phyloP scores from a whole-genome alignment of 2,329 filamentous ascomycete species.

The Dactylellina parvicollis region DNA sequence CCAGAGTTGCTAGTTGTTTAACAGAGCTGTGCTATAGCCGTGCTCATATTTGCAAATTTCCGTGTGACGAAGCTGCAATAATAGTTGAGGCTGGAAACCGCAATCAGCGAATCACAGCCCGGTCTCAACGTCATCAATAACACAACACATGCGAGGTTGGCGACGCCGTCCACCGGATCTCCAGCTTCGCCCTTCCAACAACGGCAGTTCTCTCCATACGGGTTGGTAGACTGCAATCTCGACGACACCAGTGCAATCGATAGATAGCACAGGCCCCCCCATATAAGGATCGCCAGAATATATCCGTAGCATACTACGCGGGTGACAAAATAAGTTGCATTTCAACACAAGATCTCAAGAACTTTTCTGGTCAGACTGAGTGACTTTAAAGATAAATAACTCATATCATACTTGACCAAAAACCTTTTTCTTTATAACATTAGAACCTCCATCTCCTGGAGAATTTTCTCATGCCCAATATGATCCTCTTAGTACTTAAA shows the following conservation, averaged over 20 bases:
- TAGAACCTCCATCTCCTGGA: too few species aligned
- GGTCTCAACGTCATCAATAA: constrained; percentile 19
- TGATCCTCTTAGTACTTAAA: too few species aligned
- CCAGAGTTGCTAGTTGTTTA: constrained; percentile 11
- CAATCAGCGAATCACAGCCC: constrained; percentile 21
- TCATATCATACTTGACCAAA: too few species aligned
- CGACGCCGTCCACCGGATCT: constrained; percentile 13
- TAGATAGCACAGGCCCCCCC: too few species aligned
- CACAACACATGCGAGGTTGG: constrained; percentile 32
- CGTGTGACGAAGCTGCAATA: constrained; percentile 24
- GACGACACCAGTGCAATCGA: neutral
- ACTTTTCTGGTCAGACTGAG: too few species aligned
- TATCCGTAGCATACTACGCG: too few species aligned
- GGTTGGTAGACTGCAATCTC: neutral
- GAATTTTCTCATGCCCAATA: too few species aligned
- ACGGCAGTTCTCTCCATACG: constrained; percentile 35
- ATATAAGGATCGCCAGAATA: too few species aligned
- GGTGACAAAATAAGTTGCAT: too few species aligned
- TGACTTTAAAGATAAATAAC: too few species aligned
- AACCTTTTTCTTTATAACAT: too few species aligned
- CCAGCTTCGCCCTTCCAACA: constrained; percentile 40
- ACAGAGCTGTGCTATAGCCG: constrained; percentile 7
- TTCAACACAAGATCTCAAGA: too few species aligned
- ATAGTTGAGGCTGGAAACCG: constrained; percentile 11
- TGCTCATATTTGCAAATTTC: constrained; percentile 36